Base-by-base conservation (phyloP, 225 moss, liverwort and hornwort species). In the Marchantia polymorpha region DNA sequence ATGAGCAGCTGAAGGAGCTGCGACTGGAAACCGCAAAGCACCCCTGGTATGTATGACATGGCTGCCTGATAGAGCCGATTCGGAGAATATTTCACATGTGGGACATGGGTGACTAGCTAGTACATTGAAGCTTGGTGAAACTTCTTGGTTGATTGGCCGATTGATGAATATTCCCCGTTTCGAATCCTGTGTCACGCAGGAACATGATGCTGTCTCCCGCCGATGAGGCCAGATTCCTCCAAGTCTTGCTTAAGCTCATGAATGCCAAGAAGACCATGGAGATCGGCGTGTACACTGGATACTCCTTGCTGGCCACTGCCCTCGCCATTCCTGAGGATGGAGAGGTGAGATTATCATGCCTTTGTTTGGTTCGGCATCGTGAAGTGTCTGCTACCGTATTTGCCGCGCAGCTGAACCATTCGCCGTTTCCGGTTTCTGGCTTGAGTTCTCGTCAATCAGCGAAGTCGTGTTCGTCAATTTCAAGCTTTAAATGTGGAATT, bases 231-330 rank as follows among this genome's bases (percentile, higher is more conserved):
- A 92, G 91, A 81, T 92, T 96, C 71, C 78, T 96, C 55, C 91
- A 91, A 89, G 86, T 96, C 73, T 81, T 96, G 15, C 85, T 96
- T 74, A 92, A 91, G 81, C 90, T 96, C 67, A 91, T 96, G 86
- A 90, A 90, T 72, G 96, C 96, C 10, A 92, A 92, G 79, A 92
- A 89, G 84, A 96, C 96, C 12, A 83, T 94, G 17, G 96, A 94
- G 82, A 83, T 96, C 15, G 96, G 94, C 17, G 94, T 94, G 31
- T 96, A 92, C 82, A 96, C 96, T 14, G 96, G 94, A 20, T 96
- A 96, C 75, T 96, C 96, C 0, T 91, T 96, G 31, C 82, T 96
- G 74, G 92, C 94, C 77, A 94, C 96, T 20, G 94, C 94, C 25
- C 91, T 96, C 22, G 90, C 94, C 0, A 83, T 96, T 39, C 96